These are phyloP conservation scores for Kuraishia hungarica DNA, from an alignment of 805 yeast genomes.

Conservation along the genomic window DNA sequence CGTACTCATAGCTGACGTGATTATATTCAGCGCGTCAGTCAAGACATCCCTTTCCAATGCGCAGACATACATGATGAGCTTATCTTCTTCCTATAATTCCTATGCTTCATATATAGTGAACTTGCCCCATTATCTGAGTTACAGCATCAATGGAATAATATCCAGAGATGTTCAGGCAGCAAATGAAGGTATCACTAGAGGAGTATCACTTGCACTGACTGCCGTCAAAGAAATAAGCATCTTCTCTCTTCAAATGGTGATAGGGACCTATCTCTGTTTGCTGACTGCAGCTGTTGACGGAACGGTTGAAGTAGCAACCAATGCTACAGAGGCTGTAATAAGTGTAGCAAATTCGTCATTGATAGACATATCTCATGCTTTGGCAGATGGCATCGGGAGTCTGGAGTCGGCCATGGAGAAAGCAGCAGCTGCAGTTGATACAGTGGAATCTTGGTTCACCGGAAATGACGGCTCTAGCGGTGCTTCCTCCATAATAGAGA, in stretches of 20 bases:
- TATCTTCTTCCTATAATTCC: conserved; percentile 41
- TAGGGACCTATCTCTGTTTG: conserved; percentile 86
- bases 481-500: conserved; percentile 24
- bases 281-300: conserved; percentile 68
- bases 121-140: conserved; percentile 50
- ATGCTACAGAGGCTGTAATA: conserved; percentile 60
- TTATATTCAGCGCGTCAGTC: conserved; percentile 45
- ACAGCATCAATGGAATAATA: conserved; percentile 44
- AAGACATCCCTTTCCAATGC: conserved; percentile 31
- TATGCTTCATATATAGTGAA: conserved; percentile 24
- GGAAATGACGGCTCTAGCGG: conserved; percentile 29
- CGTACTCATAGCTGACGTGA: conserved; percentile 51
- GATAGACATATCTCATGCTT: conserved; percentile 40
- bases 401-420: conserved; percentile 50
- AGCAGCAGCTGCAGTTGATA: conserved; percentile 39
- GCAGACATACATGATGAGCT: conserved; percentile 24
- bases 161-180: conserved; percentile 37
- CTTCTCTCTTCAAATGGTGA: conserved; percentile 60
- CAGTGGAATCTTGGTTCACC: conserved; percentile 47
- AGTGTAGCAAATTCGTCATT: conserved; percentile 55
- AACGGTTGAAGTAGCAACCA: conserved; percentile 61
- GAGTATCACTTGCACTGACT: conserved; percentile 38
- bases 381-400: conserved; percentile 59
- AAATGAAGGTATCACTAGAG: conserved; percentile 33
- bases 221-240: conserved; percentile 51